Base-by-base conservation (phyloP, 805 yeast genomes). In the Crinitomyces ghanaensis region DNA sequence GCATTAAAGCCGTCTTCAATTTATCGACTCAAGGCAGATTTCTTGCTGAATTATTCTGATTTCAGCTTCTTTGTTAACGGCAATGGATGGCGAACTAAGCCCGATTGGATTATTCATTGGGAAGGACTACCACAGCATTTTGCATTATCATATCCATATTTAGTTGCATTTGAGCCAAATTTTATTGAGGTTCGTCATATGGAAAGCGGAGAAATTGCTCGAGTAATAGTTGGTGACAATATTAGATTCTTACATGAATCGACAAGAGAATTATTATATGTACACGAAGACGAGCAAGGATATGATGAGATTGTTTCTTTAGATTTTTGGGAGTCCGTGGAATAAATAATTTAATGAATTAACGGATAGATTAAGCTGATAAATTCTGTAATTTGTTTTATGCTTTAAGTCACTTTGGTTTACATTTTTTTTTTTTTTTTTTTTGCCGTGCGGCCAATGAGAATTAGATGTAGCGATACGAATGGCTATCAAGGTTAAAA, bases 101-200 rank as follows among this genome's bases (percentile, higher is more conserved):
- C 91, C 28, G 88, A 83, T 33, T 86, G 95, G 86, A 79, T 86
- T 43, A 78, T 91, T 33, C 76, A 80, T 51, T 91, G 98, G 98
- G 97, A 91, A 59, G 96, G 97, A 23, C 71, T 76, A 33, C 97
- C 98, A 4, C 91, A 80, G 50, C 74, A 77, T 40, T 84, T 91
- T 55, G 93, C 96, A 12, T 66, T 91, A 29, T 84, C 93, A 70
- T 88, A 86, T 59, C 98, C 98, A 3, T 88, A 85, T 51, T 63
- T 91, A 35, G 60, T 91, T 32, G 91, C 95, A 4, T 91, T 91
- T 59, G 97, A 88, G 52, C 71, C 77, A 13, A 78, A 73, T 38
- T 85, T 91, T 48, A 83, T 91, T 53, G 98, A 91, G 60, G 80
- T 91, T 30, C 69, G 98, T 38, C 84, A 85, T 46, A 84, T 86